Percentiles rank a stretch among this genome's conserved stretches.
phyloP scores from a whole-genome alignment of 2,329 filamentous ascomycete genomes.

The Diaporthe citrichinensis region DNA sequence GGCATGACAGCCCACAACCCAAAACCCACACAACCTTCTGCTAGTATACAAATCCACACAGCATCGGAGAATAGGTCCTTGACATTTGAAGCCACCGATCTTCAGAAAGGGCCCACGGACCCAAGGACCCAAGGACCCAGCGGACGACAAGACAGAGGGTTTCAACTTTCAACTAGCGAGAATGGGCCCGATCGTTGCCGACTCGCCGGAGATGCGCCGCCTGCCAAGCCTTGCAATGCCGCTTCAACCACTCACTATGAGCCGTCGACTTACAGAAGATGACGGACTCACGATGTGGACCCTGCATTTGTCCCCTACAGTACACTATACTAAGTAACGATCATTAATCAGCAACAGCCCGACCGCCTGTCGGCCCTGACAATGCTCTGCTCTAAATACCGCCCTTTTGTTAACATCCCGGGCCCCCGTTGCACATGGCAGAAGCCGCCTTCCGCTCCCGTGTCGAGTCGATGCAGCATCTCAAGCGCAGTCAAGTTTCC shows the following conservation, averaged over 20 bases:
- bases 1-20: neutral
- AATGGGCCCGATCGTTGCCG: constrained; percentile 23
- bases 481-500: neutral
- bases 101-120: neutral
- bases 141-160: neutral
- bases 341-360: constrained; percentile 7
- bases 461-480: neutral
- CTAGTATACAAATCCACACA: neutral
- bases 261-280: neutral
- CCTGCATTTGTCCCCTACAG: neutral
- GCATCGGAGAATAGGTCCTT: neutral
- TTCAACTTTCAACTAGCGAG: constrained; percentile 8
- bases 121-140: neutral
- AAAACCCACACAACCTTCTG: neutral
- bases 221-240: neutral
- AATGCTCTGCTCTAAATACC: neutral
- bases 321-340: neutral
- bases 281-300: neutral
- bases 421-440: neutral
- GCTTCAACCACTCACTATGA: constrained; percentile 12
- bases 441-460: no score
- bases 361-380: neutral
- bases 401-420: neutral
- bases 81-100: constrained; percentile 8
- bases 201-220: constrained; percentile 25